Base-by-base conservation (phyloP, 1,284 basidiomycete species). In the Sporisorium scitamineum region DNA sequence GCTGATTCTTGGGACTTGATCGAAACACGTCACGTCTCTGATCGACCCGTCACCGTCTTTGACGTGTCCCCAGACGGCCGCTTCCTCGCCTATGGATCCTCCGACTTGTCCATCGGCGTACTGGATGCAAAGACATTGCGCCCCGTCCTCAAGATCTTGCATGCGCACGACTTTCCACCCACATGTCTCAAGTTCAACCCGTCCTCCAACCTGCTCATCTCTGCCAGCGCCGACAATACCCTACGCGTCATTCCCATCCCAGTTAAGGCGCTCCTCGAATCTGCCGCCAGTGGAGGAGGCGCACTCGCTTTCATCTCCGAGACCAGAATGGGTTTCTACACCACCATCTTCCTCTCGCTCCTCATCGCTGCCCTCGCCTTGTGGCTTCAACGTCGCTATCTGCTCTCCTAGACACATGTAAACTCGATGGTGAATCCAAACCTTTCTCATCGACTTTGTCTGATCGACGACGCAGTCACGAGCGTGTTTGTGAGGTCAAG, bases 121-220 rank as follows among this genome's bases (percentile, higher is more conserved):
- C 85, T 98, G 44, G 95, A 98, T 84, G 89, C 94, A 3, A 88
- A 88, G 61, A 94, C 91, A 1, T 86, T 98, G 37, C 89, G 90
- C 52, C 94, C 95, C 0, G 86, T 95, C 10, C 87, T 94, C 34
- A 91, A 91, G 34, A 95, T 99, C 68, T 88, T 97, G 53, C 93
- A 94, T 85, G 93, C 95, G 0, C 97, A 99, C 86, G 94, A 95
- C 73, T 96, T 99, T 85, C 94, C 97, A 3, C 90, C 94, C 1
- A 99, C 96, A 0, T 91, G 92, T 1, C 87, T 99, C 61, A 90
- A 90, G 63, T 98, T 99, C 88, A 95, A 92, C 84, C 92, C 94
- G 0, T 88, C 90, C 5, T 92, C 92, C 16, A 90, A 88, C 20
- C 79, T 95, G n/a, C 89, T 99, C n/a, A 89, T 95, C 24, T 94